Evolutionary conservation across 176 grass and related monocot genomes (phyloP).

Genomic region (Lolium rigidum): DNA sequence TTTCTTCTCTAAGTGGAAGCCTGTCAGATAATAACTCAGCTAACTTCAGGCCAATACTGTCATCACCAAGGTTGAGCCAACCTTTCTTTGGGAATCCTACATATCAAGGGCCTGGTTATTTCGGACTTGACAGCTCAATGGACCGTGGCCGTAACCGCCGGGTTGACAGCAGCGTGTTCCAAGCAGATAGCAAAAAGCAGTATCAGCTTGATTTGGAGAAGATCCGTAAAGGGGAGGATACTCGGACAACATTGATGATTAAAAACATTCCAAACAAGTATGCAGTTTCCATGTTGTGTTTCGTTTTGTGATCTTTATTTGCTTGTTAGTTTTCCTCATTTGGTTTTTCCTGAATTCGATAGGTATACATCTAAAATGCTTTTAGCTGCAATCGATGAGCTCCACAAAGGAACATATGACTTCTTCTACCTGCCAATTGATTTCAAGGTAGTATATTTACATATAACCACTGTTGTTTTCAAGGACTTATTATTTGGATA

Average conservation of each 20-base stretch:
- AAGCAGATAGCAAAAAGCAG: conserved; percentile 82
- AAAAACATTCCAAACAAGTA: conserved; percentile 99
- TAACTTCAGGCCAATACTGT: conserved; percentile 66
- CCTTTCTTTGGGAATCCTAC: conserved; percentile 59
- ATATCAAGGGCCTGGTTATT: conserved; percentile 59
- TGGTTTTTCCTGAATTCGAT: conserved; percentile 32
- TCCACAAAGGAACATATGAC: conserved; percentile 86
- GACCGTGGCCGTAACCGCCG: conserved; percentile 53
- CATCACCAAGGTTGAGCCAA: conserved; percentile 66
- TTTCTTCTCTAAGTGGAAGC: conserved; percentile 55
- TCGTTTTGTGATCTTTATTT: conserved; percentile 32
- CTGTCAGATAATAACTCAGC: conserved; percentile 63
- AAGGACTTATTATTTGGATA: conserved; percentile 2
- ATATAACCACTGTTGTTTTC: not conserved
- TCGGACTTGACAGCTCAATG: conserved; percentile 58
- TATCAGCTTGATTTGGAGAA: conserved; percentile 97
- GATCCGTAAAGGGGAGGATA: conserved; percentile 79
- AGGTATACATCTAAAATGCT: conserved; percentile 99
- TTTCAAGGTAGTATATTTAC: conserved; percentile 71
- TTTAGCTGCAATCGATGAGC: conserved; percentile 87
- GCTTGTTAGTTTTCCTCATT: conserved; percentile 40
- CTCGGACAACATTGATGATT: conserved; percentile 91
- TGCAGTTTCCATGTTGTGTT: conserved; percentile 10
- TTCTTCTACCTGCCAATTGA: conserved; percentile 99
- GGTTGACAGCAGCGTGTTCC: conserved; percentile 59